Evolutionary conservation across 345 rosid genomes (phyloP).

Genomic region (Pistacia atlantica): DNA sequence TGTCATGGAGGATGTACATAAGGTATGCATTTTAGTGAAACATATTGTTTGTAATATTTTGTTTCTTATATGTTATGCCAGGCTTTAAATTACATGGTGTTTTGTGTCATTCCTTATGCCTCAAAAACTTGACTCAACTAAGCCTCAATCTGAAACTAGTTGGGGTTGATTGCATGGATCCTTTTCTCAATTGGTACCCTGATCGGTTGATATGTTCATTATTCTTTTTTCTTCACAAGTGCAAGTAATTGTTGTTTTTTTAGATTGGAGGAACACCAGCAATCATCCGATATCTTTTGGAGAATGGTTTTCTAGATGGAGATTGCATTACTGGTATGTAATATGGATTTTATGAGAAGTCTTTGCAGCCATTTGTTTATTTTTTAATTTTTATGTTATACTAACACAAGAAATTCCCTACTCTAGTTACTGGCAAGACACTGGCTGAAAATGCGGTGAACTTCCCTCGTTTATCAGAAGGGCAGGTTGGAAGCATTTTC

Average conservation of each 20-base stretch:
- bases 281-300: slow-evolving; percentile 67
- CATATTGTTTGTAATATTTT: slow-evolving; percentile 6
- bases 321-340: slow-evolving; percentile 77
- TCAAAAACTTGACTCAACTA: background rate
- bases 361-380: slow-evolving; percentile 10
- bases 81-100: background rate
- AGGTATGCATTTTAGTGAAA: slow-evolving; percentile 48
- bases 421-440: slow-evolving; percentile 89
- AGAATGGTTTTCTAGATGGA: slow-evolving; percentile 62
- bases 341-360: slow-evolving; percentile 3
- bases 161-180: background rate
- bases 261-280: slow-evolving; percentile 89
- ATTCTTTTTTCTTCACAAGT: background rate
- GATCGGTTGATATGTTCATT: background rate
- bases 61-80: background rate
- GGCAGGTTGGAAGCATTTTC: slow-evolving; percentile 56
- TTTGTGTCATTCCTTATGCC: background rate
- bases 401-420: slow-evolving; percentile 18
- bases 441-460: slow-evolving; percentile 73
- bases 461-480: slow-evolving; percentile 71
- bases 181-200: background rate
- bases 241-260: slow-evolving; percentile 8
- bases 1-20: slow-evolving; percentile 97
- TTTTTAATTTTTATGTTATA: background rate
- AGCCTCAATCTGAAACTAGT: slow-evolving; percentile 13